These are phyloP conservation scores for Zymoseptoria tritici DNA, from an alignment of 2,329 filamentous ascomycete genomes.

Conservation along the genomic window DNA sequence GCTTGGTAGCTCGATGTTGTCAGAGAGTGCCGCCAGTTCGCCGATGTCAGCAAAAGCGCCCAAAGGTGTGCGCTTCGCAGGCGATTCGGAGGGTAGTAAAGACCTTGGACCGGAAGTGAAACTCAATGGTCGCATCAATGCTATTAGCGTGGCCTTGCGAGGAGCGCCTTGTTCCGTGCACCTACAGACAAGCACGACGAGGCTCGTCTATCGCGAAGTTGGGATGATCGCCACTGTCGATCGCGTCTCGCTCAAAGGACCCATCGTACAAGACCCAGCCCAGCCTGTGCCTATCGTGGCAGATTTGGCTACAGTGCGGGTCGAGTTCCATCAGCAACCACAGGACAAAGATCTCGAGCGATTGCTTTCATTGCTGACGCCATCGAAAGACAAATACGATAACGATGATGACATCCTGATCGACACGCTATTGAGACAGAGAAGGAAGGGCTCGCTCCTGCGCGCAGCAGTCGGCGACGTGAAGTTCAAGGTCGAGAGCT, in stretches of 20 bases:
- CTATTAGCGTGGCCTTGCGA: conserved; percentile 65
- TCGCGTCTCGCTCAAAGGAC: conserved; percentile 65
- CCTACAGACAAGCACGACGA: conserved; percentile 72
- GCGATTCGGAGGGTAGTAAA: conserved; percentile 26
- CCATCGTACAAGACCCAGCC: conserved; percentile 42
- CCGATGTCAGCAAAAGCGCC: conserved; percentile 33
- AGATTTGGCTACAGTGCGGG: conserved; percentile 41
- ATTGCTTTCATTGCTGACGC: conserved; percentile 77
- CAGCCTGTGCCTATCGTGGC: conserved; percentile 21
- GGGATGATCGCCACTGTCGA: conserved; percentile 67
- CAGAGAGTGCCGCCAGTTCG: conserved; percentile 42
- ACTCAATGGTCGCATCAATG: conserved; percentile 67
- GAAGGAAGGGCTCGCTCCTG: conserved; percentile 77
- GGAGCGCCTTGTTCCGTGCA: conserved; percentile 69
- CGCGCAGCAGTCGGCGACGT: conserved; percentile 60
- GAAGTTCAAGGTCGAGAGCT: conserved; percentile 54
- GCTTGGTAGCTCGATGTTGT: conserved; percentile 75
- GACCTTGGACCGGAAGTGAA: conserved; percentile 44
- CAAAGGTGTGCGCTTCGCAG: conserved; percentile 52
- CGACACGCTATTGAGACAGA: conserved; percentile 78
- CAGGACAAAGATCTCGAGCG: conserved; percentile 74
- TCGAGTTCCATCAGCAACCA: conserved; percentile 67
- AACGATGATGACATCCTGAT: conserved; percentile 90
- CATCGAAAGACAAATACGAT: conserved; percentile 84
- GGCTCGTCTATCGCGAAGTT: conserved; percentile 67